Evolutionary conservation across 2,329 filamentous ascomycete species (phyloP).

Genomic region (Sporothrix globosa): DNA sequence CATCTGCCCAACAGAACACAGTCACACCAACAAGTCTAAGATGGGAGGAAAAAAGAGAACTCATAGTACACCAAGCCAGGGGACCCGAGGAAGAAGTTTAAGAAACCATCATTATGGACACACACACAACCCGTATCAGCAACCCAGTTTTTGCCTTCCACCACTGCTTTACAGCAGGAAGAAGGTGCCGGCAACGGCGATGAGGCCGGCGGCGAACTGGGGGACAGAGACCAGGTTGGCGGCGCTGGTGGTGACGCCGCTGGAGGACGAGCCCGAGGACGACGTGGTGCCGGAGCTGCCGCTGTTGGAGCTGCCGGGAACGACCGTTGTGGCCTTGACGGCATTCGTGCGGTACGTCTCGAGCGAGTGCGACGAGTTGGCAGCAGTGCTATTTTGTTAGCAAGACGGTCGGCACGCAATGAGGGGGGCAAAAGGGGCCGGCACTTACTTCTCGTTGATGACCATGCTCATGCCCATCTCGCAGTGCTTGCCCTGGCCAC

Average conservation of each 20-base stretch:
- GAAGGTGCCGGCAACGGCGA: constrained; percentile 48
- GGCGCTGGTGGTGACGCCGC: constrained; percentile 40
- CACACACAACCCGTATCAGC: background rate
- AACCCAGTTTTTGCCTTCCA: too few species aligned
- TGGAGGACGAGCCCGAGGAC: constrained; percentile 38
- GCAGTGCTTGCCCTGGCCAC: constrained; percentile 74
- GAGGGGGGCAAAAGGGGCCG: background rate
- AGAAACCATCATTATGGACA: constrained; percentile 26
- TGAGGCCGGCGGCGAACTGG: constrained; percentile 49
- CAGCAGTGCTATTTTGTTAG: constrained; percentile 47
- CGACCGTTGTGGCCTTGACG: constrained; percentile 46
- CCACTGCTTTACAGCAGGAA: constrained; percentile 47
- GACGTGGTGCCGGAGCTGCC: constrained; percentile 37
- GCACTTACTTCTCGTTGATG: constrained; percentile 70
- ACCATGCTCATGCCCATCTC: constrained; percentile 75
- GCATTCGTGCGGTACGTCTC: constrained; percentile 52
- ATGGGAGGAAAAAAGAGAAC: constrained; percentile 1
- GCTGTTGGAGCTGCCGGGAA: constrained; percentile 39
- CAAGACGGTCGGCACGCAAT: too few species aligned
- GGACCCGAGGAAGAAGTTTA: constrained; percentile 4
- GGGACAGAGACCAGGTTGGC: constrained; percentile 45
- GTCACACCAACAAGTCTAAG: background rate
- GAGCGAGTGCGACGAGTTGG: constrained; percentile 58
- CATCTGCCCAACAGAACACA: background rate
- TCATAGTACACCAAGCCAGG: constrained; percentile 24